phyloP scores from a whole-genome alignment of 257 asterid genomes.

The Nicotiana benthamiana region DNA sequence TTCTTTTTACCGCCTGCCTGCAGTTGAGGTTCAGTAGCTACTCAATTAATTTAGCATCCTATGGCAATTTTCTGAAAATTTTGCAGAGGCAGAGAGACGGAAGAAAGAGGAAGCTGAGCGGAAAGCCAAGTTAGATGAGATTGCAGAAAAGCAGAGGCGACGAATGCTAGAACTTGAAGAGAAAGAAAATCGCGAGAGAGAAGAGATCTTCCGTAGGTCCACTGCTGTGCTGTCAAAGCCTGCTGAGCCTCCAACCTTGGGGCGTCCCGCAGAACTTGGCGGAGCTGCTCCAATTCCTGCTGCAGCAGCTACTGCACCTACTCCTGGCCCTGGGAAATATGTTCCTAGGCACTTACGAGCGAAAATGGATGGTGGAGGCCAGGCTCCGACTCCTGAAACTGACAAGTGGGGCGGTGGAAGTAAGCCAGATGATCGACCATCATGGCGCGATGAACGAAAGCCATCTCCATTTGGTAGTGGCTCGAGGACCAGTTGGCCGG shows the following conservation, averaged over 20 bases:
- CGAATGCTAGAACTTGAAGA: constrained; percentile 67
- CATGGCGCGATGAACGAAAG: constrained; percentile 54
- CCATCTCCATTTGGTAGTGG: constrained; percentile 28
- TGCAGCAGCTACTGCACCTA: constrained; percentile 32
- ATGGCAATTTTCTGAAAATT: background rate
- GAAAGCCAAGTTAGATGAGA: constrained; percentile 63
- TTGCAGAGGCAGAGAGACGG: constrained; percentile 60
- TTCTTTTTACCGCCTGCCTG: background rate
- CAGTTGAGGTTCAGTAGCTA: background rate
- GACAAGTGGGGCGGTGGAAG: constrained; percentile 43
- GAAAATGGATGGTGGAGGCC: constrained; percentile 22
- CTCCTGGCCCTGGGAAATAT: constrained; percentile 36
- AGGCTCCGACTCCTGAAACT: constrained; percentile 40
- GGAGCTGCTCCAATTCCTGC: constrained; percentile 21
- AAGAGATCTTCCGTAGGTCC: constrained; percentile 32
- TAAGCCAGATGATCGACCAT: constrained; percentile 24
- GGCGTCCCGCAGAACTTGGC: constrained; percentile 28
- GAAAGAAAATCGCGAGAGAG: constrained; percentile 38
- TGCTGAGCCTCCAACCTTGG: constrained; percentile 25
- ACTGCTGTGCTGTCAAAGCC: constrained; percentile 21
- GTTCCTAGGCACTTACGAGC: constrained; percentile 35
- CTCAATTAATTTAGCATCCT: background rate
- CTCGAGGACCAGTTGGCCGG: constrained; percentile 32
- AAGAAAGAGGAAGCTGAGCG: constrained; percentile 66
- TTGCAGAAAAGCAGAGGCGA: constrained; percentile 73